These are phyloP conservation scores for Sicyos edulis DNA, from an alignment of 306 rosid genomes.

Conservation along the genomic window DNA sequence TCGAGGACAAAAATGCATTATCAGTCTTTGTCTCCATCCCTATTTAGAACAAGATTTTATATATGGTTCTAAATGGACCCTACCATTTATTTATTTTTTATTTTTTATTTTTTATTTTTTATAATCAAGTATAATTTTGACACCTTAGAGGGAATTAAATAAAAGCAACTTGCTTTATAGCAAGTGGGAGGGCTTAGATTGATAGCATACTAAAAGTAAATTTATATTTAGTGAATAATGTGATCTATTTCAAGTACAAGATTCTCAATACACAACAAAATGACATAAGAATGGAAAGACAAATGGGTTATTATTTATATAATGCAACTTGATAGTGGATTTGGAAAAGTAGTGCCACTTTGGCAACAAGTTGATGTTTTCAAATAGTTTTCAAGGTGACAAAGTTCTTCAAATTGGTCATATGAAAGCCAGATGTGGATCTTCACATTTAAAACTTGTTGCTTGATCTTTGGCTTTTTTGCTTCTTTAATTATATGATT, in stretches of 20 bases:
- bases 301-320: neutral
- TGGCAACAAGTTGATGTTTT: neutral
- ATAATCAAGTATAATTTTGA: neutral
- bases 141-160: neutral
- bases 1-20: neutral
- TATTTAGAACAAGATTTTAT: neutral
- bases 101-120: too few species aligned
- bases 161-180: neutral
- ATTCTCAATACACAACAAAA: neutral
- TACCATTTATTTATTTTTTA: too few species aligned
- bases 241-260: neutral
- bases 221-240: neutral
- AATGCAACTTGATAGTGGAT: neutral
- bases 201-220: neutral
- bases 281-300: neutral
- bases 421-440: neutral
- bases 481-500: neutral
- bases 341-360: neutral
- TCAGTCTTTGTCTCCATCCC: neutral
- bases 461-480: neutral
- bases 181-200: constrained; percentile 10
- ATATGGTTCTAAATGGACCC: neutral
- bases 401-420: constrained; percentile 2
- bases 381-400: neutral
- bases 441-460: neutral